Percentiles rank a stretch among this genome's conserved stretches.
Conservation (phyloP, 352 stramenopile genomes). For the Blastocystis sp. region DNA sequence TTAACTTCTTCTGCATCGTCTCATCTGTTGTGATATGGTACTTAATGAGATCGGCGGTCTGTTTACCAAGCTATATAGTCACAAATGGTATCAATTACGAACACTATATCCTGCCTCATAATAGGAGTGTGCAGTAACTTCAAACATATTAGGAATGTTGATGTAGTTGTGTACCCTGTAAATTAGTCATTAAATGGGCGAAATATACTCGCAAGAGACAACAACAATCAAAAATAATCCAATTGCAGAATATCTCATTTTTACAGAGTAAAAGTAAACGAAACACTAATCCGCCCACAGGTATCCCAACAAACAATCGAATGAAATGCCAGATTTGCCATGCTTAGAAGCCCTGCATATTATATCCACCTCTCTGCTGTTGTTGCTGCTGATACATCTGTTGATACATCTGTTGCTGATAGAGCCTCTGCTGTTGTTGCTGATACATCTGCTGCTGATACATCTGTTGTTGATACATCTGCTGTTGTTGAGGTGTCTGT, state of each 20-base stretch:
- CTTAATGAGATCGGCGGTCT: slow-evolving; percentile 59
- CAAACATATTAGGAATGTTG: slow-evolving; percentile 48
- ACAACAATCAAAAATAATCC: neutral
- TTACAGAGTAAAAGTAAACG: neutral
- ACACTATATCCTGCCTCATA: slow-evolving; percentile 59
- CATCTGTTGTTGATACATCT: slow-evolving; percentile 62
- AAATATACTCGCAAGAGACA: slow-evolving; percentile 8
- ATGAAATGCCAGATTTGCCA: neutral
- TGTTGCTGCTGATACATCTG: slow-evolving; percentile 27
- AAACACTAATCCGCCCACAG: neutral
- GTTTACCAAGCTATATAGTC: slow-evolving; percentile 50
- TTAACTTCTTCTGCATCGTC: slow-evolving; percentile 62
- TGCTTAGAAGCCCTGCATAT: slow-evolving; percentile 51
- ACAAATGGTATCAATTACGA: neutral
- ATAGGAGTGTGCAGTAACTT: slow-evolving; percentile 35
- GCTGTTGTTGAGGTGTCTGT: slow-evolving; percentile 20
- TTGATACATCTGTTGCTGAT: slow-evolving; percentile 53
- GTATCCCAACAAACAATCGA: neutral
- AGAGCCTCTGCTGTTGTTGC: slow-evolving; percentile 19
- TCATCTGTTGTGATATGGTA: slow-evolving; percentile 47
- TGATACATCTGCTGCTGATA: slow-evolving; percentile 41
- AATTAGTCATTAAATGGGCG: neutral
- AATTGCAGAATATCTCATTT: neutral
- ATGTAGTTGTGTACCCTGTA: slow-evolving; percentile 65
- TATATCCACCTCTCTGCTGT: slow-evolving; percentile 46